phyloP scores from a whole-genome alignment of 352 stramenopile genomes.

The Blastocystis sp. region DNA sequence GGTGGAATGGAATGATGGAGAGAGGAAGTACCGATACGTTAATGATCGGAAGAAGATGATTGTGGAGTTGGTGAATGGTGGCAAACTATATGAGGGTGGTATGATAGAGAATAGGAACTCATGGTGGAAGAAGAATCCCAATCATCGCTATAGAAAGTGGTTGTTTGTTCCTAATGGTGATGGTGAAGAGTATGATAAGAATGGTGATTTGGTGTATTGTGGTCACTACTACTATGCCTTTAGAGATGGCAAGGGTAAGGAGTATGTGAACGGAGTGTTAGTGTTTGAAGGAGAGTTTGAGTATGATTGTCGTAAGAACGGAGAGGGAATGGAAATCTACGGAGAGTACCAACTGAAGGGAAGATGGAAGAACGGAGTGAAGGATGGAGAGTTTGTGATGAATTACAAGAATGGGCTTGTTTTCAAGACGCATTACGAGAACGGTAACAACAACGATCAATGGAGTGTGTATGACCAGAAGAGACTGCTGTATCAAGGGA shows the following conservation, averaged over 20 bases:
- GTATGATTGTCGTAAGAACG: not conserved
- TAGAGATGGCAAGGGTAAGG: not conserved
- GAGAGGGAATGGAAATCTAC: not conserved
- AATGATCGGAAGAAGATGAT: too few species aligned
- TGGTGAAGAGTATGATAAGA: not conserved
- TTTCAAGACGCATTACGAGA: not conserved
- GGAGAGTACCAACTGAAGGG: too few species aligned
- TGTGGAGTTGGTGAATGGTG: too few species aligned
- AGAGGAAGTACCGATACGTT: not conserved
- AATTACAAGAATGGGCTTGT: too few species aligned
- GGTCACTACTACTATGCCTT: not conserved
- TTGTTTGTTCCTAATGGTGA: slow-evolving; percentile 10
- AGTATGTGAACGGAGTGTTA: not conserved
- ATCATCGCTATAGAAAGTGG: not conserved
- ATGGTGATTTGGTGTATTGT: not conserved
- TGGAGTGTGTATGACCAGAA: too few species aligned
- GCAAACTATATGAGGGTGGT: too few species aligned
- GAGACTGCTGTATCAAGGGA: too few species aligned
- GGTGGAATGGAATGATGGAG: not conserved
- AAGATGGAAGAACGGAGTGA: too few species aligned
- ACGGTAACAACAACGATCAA: not conserved
- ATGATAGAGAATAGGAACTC: too few species aligned
- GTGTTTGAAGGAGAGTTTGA: slow-evolving; percentile 3
- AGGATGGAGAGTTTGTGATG: too few species aligned
- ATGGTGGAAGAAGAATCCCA: not conserved